A percentile compares a stretch with the other conserved stretches of the same genome.
Evolutionary conservation across 176 grass and related monocot species (phyloP).

Genomic region (Leersia perrieri): DNA sequence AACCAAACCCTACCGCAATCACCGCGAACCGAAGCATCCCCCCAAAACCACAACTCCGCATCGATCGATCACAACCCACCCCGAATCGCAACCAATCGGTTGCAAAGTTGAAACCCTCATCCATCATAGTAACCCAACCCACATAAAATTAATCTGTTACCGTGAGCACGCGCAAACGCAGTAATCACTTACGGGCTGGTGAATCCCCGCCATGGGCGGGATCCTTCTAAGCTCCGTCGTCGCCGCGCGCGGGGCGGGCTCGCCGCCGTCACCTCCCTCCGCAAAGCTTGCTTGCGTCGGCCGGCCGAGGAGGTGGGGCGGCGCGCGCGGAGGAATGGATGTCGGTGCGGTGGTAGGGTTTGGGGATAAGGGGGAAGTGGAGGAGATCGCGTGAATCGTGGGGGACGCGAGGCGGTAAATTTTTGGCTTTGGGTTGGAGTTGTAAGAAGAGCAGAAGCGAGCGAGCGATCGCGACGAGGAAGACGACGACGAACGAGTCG

Average conservation of each 20-base stretch:
- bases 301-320: too few species aligned
- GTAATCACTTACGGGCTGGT: constrained; percentile 34
- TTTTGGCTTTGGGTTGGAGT: neutral
- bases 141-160: neutral
- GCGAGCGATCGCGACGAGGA: constrained; percentile 37
- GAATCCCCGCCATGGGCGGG: constrained; percentile 27
- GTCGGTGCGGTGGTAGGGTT: neutral
- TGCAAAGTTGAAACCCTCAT: neutral
- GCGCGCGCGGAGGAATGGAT: neutral
- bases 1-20: neutral
- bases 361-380: neutral
- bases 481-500: constrained; percentile 23
- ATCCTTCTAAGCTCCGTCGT: neutral
- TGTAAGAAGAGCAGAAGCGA: neutral
- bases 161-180: neutral
- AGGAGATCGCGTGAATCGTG: neutral
- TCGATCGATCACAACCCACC: too few species aligned
- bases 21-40: neutral
- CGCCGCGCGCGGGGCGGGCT: neutral
- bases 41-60: neutral
- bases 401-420: neutral
- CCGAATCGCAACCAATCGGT: too few species aligned
- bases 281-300: neutral
- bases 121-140: neutral
- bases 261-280: neutral